These are phyloP conservation scores for Saccharomyces eubayanus DNA, from an alignment of 805 yeast species.

Conservation along the genomic window DNA sequence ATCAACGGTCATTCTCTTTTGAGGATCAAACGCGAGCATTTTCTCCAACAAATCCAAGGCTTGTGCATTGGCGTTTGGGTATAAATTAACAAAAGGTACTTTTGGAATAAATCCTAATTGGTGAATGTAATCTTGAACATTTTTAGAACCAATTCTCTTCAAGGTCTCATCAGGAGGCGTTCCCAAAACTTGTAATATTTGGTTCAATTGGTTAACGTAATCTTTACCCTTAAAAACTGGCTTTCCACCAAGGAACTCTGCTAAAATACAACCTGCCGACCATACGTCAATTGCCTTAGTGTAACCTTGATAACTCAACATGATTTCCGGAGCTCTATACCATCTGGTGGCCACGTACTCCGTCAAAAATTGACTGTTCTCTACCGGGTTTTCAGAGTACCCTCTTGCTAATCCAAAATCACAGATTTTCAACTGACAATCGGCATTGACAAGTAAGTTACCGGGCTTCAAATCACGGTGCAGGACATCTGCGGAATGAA, in stretches of 20 bases:
- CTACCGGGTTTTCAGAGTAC: slow-evolving; percentile 70
- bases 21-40: slow-evolving; percentile 84
- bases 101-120: slow-evolving; percentile 76
- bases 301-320: slow-evolving; percentile 88
- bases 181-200: slow-evolving; percentile 81
- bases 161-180: slow-evolving; percentile 74
- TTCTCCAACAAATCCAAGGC: slow-evolving; percentile 74
- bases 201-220: slow-evolving; percentile 89
- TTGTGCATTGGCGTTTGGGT: slow-evolving; percentile 78
- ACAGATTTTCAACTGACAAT: slow-evolving; percentile 91
- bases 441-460: slow-evolving; percentile 85
- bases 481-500: slow-evolving; percentile 86
- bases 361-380: slow-evolving; percentile 87
- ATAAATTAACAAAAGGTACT: slow-evolving; percentile 60
- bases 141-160: slow-evolving; percentile 64
- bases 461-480: slow-evolving; percentile 96
- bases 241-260: slow-evolving; percentile 83
- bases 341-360: slow-evolving; percentile 98
- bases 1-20: slow-evolving; percentile 73
- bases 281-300: slow-evolving; percentile 95
- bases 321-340: slow-evolving; percentile 98
- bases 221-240: slow-evolving; percentile 94
- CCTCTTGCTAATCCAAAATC: slow-evolving; percentile 96
- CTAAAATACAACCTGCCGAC: slow-evolving; percentile 96
- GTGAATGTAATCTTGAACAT: slow-evolving; percentile 89